These are phyloP conservation scores for Chaetothyriales sp. DNA, from an alignment of 2,329 filamentous ascomycete genomes.

Conservation along the genomic window DNA sequence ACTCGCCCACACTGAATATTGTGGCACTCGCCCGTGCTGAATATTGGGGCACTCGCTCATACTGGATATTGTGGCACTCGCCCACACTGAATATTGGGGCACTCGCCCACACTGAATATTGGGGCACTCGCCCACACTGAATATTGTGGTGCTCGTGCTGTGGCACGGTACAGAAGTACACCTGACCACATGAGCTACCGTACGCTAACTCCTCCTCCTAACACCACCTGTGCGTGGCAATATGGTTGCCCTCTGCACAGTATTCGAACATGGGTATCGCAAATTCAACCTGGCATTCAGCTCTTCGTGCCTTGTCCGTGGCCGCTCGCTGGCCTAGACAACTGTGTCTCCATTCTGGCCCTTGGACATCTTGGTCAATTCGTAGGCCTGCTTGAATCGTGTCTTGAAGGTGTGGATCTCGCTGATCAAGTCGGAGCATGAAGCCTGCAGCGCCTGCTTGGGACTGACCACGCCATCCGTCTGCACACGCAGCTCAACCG, in stretches of 20 bases:
- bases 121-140: too few relatives aligned
- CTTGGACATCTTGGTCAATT: conserved; percentile 60
- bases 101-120: too few relatives aligned
- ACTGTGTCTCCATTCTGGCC: neutral
- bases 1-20: too few relatives aligned
- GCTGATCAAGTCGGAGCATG: conserved; percentile 68
- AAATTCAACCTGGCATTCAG: neutral
- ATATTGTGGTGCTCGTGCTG: neutral
- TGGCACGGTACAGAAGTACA: neutral
- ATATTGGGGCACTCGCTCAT: too few relatives aligned
- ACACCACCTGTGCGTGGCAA: neutral
- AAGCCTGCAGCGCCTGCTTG: conserved; percentile 72
- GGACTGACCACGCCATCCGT: conserved; percentile 80
- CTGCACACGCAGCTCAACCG: conserved; percentile 67
- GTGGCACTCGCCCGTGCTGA: too few relatives aligned
- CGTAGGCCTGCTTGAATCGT: conserved; percentile 86
- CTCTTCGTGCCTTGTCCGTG: neutral
- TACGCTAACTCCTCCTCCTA: neutral
- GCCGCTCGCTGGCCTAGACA: neutral
- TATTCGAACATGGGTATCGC: neutral
- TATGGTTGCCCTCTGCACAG: neutral
- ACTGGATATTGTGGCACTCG: too few relatives aligned
- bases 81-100: too few relatives aligned
- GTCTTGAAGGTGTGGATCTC: conserved; percentile 67
- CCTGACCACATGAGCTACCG: neutral